phyloP scores from a whole-genome alignment of 257 asterid genomes.

The Echites panduratus region DNA sequence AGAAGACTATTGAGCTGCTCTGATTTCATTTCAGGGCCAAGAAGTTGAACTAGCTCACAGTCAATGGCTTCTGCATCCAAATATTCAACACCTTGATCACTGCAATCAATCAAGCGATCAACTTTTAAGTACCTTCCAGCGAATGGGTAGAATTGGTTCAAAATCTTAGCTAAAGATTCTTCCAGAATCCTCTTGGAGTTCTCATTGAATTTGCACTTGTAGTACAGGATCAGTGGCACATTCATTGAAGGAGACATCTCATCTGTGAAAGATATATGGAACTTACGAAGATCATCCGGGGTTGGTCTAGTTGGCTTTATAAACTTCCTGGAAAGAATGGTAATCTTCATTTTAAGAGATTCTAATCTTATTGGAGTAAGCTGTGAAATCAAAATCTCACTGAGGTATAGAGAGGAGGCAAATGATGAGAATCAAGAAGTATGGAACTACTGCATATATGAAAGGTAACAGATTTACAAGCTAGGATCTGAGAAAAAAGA shows the following conservation, averaged over 20 bases:
- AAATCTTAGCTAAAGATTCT: not conserved
- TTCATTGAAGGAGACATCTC: slow-evolving; percentile 16
- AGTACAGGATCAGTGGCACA: slow-evolving; percentile 11
- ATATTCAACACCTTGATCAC: slow-evolving; percentile 17
- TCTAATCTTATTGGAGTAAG: too few species aligned
- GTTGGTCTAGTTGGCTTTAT: slow-evolving; percentile 12
- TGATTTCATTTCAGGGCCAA: not conserved
- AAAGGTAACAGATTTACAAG: not conserved
- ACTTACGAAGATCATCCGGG: not conserved
- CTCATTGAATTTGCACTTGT: not conserved
- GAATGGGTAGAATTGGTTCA: slow-evolving; percentile 3
- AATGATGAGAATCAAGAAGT: not conserved
- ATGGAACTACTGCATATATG: not conserved
- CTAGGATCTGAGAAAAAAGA: too few species aligned
- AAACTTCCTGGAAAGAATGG: slow-evolving; percentile 3
- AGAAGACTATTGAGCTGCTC: slow-evolving; percentile 17
- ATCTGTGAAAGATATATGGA: slow-evolving; percentile 10
- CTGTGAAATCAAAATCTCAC: not conserved
- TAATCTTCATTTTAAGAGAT: slow-evolving; percentile 3
- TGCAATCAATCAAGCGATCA: not conserved
- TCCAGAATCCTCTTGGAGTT: not conserved
- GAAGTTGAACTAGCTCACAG: not conserved
- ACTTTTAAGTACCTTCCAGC: slow-evolving; percentile 4
- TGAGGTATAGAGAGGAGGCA: not conserved
- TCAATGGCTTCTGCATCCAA: slow-evolving; percentile 11